Conservation (phyloP, 768 basidiomycete species). For the Multifurca ochricompacta region DNA sequence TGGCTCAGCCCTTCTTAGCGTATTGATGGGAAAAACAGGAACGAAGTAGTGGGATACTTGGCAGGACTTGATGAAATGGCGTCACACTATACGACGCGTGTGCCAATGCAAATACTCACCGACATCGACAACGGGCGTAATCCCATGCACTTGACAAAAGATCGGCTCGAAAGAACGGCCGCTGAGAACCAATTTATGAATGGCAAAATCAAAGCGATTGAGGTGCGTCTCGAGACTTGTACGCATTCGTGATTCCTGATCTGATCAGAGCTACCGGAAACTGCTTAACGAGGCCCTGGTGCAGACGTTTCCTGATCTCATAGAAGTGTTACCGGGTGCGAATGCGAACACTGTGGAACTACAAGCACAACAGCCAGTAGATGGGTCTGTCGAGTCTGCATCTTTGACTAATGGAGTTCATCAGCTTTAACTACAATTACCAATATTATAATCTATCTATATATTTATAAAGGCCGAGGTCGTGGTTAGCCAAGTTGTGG, state of each 20-base stretch:
- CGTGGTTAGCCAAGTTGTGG: no score
- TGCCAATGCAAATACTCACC: constrained; percentile 66
- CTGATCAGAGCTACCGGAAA: constrained; percentile 71
- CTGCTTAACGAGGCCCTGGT: constrained; percentile 61
- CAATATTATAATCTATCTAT: no score
- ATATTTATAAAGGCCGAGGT: background rate
- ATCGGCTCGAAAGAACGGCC: constrained; percentile 72
- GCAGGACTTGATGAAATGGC: constrained; percentile 61
- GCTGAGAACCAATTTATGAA: constrained; percentile 92
- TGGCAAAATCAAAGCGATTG: constrained; percentile 74
- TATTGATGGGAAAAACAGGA: constrained; percentile 35
- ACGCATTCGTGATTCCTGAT: no score
- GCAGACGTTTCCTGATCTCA: constrained; percentile 67
- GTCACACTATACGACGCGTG: constrained; percentile 50
- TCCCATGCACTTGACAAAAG: constrained; percentile 75
- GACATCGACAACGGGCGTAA: constrained; percentile 78
- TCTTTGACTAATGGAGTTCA: constrained; percentile 6
- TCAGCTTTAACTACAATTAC: background rate
- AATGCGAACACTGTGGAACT: no score
- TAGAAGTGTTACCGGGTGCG: constrained; percentile 8
- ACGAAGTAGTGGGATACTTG: constrained; percentile 67
- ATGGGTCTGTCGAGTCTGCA: background rate
- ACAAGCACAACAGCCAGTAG: background rate
- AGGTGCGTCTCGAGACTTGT: constrained; percentile 37
- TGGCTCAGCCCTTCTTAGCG: background rate